Base-by-base conservation (phyloP, 805 yeast genomes). In the Starmerella vitae region DNA sequence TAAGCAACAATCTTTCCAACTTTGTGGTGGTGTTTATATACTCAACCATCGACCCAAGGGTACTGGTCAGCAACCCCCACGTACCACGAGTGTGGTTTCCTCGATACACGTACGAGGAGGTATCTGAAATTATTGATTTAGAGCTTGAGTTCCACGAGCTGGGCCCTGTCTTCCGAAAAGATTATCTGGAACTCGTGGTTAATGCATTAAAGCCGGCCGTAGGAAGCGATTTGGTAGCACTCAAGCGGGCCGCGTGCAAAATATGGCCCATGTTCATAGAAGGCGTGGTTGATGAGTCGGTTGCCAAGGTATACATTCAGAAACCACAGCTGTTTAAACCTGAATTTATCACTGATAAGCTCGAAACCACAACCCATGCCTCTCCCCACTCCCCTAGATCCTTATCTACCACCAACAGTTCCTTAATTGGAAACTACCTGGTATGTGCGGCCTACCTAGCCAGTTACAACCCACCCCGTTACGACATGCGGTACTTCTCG, bases 371-470 rank as follows among this genome's bases (percentile, higher is more conserved):
- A 4, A 34, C 24, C 13, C 21, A 39, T 9, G 32, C 26, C 5
- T 40, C 29, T 3, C 25, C 13, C 18, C 7, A 4, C 22, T 26
- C 20, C 30, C 38, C 7, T 12, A 17, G 14, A 17, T 30, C 18
- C n/a, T 10, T 6, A 8, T 19, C 28, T 19, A 30, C 5, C 14
- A 28, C 33, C 22, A 5, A 4, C 17, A 12, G 10, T 28, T 13
- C 6, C 21, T 33, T 35, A n/a, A 22, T 30, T 13, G 35, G 37
- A 17, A 79, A 81, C 52, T 82, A 70, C 52, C 59, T 86, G n/a
- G 58, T 85, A 13, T 68, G 84, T 24, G 83, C 94, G 1, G 76
- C 93, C 1, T 86, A 79, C 55, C 60, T 85, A 34, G 93, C 94
- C 1, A 83, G 94, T 0, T 80, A 71, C 53, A 72, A 74, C 40